Conservation (phyloP, 352 stramenopile genomes). For the Globisporangium alternatum region DNA sequence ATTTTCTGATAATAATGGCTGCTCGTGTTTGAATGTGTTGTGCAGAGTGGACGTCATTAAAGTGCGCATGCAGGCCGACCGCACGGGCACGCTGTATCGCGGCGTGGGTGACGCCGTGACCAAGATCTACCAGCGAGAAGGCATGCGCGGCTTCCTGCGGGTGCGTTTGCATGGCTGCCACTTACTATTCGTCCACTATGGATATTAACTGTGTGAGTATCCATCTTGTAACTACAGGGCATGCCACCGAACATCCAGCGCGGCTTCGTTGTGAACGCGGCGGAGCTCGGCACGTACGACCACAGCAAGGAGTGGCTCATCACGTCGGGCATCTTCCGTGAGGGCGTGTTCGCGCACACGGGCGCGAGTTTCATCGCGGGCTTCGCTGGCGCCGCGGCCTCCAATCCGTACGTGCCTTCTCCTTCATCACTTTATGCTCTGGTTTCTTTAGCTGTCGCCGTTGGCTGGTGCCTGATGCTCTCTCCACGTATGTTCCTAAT, state of each 20-base stretch:
- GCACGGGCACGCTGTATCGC: conserved; percentile 64
- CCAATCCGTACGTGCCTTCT: conserved; percentile 51
- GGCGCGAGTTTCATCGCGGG: conserved; percentile 73
- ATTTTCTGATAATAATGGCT: conserved; percentile 10
- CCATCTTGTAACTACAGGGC: conserved; percentile 23
- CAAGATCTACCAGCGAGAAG: conserved; percentile 76
- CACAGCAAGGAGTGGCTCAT: conserved; percentile 80
- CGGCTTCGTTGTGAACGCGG: conserved; percentile 84
- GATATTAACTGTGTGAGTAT: not conserved
- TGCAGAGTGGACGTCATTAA: conserved; percentile 87
- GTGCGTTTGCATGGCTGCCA: conserved; percentile 13
- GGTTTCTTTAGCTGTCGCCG: too few relatives aligned
- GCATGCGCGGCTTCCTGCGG: conserved; percentile 63
- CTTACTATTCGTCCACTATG: not conserved
- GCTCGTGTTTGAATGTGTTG: conserved; percentile 10
- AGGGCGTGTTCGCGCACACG: conserved; percentile 69
- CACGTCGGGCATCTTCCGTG: conserved; percentile 52
- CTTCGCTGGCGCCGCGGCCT: conserved; percentile 68
- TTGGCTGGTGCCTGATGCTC: not conserved
- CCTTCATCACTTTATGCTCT: too few relatives aligned
- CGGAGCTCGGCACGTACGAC: conserved; percentile 85
- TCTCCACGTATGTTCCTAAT: not conserved
- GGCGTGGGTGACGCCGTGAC: conserved; percentile 62
- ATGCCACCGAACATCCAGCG: conserved; percentile 85
- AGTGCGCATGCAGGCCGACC: conserved; percentile 82